These are phyloP conservation scores for Raddia distichophylla DNA, from an alignment of 176 grass and related monocot species.

Conservation along the genomic window DNA sequence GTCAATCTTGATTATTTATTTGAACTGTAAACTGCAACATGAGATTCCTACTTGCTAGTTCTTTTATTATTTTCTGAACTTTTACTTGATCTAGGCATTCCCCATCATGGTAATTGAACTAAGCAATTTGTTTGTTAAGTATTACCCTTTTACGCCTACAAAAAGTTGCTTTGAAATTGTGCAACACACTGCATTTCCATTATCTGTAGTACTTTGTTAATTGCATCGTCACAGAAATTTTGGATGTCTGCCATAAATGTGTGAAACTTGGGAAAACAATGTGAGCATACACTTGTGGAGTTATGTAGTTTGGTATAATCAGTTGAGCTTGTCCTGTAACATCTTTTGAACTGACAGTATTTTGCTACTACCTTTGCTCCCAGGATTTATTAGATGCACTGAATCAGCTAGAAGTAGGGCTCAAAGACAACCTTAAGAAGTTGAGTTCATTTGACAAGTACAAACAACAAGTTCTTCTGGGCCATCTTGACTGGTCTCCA, in stretches of 20 bases:
- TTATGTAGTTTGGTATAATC: conserved; percentile 8
- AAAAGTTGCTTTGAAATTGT: conserved; percentile 5
- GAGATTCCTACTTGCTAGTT: not conserved
- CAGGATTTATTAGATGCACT: conserved; percentile 95
- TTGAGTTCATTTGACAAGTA: conserved; percentile 98
- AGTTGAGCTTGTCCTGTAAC: conserved; percentile 22
- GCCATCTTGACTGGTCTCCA: conserved; percentile 96
- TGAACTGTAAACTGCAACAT: conserved; percentile 4
- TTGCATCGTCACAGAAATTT: not conserved
- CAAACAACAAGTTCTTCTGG: conserved; percentile 95
- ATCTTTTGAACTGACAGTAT: conserved; percentile 24
- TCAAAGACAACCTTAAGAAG: conserved; percentile 83
- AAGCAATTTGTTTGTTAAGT: conserved; percentile 1
- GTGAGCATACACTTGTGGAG: conserved; percentile 4
- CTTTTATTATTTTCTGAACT: conserved; percentile 31
- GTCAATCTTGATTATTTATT: conserved; percentile 8
- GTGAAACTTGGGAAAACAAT: not conserved
- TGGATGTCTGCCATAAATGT: not conserved
- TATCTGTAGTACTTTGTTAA: not conserved
- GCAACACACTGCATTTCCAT: not conserved
- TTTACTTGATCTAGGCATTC: conserved; percentile 19
- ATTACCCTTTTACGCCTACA: conserved; percentile 5
- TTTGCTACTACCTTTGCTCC: conserved; percentile 30
- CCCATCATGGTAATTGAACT: conserved; percentile 16
- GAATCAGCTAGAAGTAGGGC: conserved; percentile 84